Base-by-base conservation (phyloP, 2,329 filamentous ascomycete genomes). In the Fusarium tjaetaba region DNA sequence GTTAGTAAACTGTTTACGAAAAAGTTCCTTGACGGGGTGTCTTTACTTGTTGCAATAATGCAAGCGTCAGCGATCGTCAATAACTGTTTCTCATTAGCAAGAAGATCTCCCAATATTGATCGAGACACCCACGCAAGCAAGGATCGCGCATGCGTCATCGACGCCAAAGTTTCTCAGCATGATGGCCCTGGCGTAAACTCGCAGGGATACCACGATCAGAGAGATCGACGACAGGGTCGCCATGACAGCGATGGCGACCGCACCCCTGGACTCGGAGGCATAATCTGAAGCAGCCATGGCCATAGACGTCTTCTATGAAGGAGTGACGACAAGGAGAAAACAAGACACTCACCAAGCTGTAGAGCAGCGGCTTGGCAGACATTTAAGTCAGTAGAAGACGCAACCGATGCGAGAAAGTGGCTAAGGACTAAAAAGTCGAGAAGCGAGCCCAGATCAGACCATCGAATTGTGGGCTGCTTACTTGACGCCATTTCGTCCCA, bases 1-100 rank as follows among this genome's bases (percentile, higher is more conserved):
- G 2, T 51, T 3, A 51, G 30, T 14, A 20, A 24, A 2, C 28
- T n/a, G 0, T 14, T 0, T 1, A 32, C 9, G 0, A 10, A 22
- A 22, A 7, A 3, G 1, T 10, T 20, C 2, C 11, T 24, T 24
- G 7, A 7, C 7, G 4, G 16, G 30, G 30, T 1, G 0, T 1
- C 11, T 24, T 18, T 51, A 51, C 48, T 51, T 20, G 22, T 20
- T 24, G 48, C 48, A 0, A 51, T 32, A 1, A 51, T 34, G 20
- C 11, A 7, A 20, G 48, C 48, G 3, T 51, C 48, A 51, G 48
- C 48, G 30, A 51, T 34, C 11, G 22, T 51, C 30, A 51, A 51
- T 2, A 34, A 10, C 48, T 51, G 8, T 14, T 8, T 34, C 4
- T 10, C 5, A 1, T 51, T 14, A 51, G 48, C 3, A 7, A 18